Conservation (phyloP, 2,329 filamentous ascomycete species). For the Dactylonectria macrodidyma region DNA sequence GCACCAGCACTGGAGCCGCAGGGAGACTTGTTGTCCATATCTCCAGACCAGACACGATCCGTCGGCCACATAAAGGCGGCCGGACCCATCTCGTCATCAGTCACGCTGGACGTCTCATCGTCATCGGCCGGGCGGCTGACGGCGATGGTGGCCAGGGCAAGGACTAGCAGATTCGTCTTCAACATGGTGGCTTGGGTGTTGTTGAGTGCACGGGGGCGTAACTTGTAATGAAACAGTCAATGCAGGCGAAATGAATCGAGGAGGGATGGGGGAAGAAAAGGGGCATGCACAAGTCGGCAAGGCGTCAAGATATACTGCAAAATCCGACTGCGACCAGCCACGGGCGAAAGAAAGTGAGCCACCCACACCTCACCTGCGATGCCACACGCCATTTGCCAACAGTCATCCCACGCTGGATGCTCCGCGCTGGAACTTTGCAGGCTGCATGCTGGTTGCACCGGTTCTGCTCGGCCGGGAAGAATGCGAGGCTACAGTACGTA, state of each 20-base stretch:
- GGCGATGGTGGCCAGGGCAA: conserved; percentile 28
- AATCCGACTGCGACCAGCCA: neutral
- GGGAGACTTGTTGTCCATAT: conserved; percentile 69
- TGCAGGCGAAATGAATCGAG: neutral
- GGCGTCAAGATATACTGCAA: conserved; percentile 33
- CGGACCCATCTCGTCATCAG: conserved; percentile 62
- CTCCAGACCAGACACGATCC: conserved; percentile 69
- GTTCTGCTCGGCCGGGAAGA: neutral
- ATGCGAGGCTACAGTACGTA: neutral
- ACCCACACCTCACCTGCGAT: conserved; percentile 1
- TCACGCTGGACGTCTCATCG: conserved; percentile 32
- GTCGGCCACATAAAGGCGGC: conserved; percentile 74
- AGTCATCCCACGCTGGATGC: too few species aligned
- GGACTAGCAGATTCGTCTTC: conserved; percentile 25
- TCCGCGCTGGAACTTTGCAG: too few species aligned
- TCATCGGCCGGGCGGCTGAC: conserved; percentile 30
- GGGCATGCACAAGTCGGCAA: conserved; percentile 22
- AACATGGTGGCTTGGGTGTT: conserved; percentile 22
- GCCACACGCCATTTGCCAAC: neutral
- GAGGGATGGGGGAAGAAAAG: conserved; percentile 6
- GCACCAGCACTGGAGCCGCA: conserved; percentile 67
- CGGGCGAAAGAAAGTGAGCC: neutral
- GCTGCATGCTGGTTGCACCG: too few species aligned
- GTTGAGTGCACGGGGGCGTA: too few species aligned
- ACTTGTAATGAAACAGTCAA: conserved; percentile 9